phyloP scores from a whole-genome alignment of 1,284 basidiomycete species.

The Fistulinella cinereoalba region DNA sequence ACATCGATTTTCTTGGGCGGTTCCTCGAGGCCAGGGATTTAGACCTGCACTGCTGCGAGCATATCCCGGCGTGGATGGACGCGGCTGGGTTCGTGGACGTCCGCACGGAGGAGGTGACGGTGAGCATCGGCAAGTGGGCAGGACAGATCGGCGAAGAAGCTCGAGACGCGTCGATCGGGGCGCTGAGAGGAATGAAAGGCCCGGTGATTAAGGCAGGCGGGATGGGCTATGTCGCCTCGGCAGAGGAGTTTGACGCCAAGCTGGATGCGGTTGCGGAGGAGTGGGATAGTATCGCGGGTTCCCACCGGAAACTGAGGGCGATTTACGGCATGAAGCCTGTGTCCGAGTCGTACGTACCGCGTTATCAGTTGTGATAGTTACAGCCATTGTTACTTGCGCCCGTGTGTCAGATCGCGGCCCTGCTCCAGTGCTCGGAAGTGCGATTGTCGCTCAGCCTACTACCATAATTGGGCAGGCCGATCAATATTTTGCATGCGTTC shows the following conservation, averaged over 20 bases:
- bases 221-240: constrained; percentile 11
- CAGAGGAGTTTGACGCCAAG: constrained; percentile 15
- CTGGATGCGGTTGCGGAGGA: constrained; percentile 16
- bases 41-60: constrained; percentile 11
- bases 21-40: constrained; percentile 10
- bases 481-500: no score
- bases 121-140: constrained; percentile 15
- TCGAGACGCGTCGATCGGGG: constrained; percentile 14
- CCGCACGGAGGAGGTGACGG: not conserved
- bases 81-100: constrained; percentile 12
- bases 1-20: constrained; percentile 9
- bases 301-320: constrained; percentile 7
- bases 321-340: constrained; percentile 14
- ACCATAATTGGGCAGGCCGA: no score
- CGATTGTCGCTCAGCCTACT: no score
- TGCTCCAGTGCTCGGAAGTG: no score
- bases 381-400: no score
- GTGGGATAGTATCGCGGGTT: constrained; percentile 18
- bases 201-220: constrained; percentile 18
- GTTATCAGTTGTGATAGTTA: no score
- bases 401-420: no score
- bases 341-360: no score
- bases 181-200: constrained; percentile 17
- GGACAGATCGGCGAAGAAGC: constrained; percentile 11
- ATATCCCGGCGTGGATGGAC: constrained; percentile 13